Evolutionary conservation across 2,329 filamentous ascomycete species (phyloP).

Genomic region (Diaporthe sp.): DNA sequence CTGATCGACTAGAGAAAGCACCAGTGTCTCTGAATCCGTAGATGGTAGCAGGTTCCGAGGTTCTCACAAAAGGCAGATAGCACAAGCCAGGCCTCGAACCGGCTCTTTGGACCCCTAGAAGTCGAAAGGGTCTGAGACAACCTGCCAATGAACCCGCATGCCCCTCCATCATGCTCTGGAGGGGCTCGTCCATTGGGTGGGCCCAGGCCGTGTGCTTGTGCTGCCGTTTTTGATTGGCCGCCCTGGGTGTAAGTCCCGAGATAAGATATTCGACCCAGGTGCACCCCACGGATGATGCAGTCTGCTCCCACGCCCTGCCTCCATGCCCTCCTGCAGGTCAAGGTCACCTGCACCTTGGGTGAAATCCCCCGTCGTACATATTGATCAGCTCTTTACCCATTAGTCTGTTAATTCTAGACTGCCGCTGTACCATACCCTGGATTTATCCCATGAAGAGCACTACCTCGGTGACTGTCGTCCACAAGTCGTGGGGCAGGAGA

Average conservation of each 20-base stretch:
- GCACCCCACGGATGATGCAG: not conserved
- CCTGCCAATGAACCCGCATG: constrained; percentile 38
- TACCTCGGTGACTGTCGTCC: not conserved
- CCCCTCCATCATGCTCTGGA: constrained; percentile 33
- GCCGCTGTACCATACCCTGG: not conserved
- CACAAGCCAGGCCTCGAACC: not conserved
- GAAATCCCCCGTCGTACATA: not conserved
- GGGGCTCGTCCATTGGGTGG: constrained; percentile 36
- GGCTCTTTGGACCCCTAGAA: not conserved
- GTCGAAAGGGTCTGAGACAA: not conserved
- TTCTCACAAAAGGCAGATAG: not conserved
- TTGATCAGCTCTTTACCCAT: not conserved
- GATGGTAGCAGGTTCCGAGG: constrained; percentile 3
- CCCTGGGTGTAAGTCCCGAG: constrained; percentile 38
- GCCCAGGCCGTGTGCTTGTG: constrained; percentile 39
- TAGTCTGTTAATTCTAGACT: not conserved
- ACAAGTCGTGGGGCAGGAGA: not conserved
- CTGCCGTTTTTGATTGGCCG: constrained; percentile 41
- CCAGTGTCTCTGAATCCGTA: not conserved
- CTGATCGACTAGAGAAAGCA: constrained; percentile 29
- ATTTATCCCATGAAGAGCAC: no score
- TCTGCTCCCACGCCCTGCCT: not conserved
- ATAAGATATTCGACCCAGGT: not conserved
- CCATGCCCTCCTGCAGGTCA: not conserved
- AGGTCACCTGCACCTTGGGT: not conserved